Conservation (phyloP, 2,329 filamentous ascomycete species). For the Alternaria triticimaculans region DNA sequence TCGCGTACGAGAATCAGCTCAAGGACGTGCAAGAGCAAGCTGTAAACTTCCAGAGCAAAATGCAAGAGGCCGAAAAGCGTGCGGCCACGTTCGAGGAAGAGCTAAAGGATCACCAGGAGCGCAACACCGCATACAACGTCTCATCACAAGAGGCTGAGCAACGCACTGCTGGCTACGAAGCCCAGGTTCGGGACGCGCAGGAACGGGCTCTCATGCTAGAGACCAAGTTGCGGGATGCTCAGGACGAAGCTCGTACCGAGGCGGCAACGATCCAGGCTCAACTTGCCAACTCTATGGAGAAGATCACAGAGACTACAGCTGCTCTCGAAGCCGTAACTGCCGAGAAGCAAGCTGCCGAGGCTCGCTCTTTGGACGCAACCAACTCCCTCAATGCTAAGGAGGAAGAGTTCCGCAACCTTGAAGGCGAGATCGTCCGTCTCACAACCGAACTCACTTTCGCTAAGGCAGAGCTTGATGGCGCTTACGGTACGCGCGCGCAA, state of each 20-base stretch:
- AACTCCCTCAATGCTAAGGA: slow-evolving; percentile 42
- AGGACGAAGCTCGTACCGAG: slow-evolving; percentile 45
- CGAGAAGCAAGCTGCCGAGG: slow-evolving; percentile 43
- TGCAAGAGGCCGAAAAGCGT: slow-evolving; percentile 36
- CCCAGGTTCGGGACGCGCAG: slow-evolving; percentile 40
- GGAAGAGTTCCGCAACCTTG: slow-evolving; percentile 53
- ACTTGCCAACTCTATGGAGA: slow-evolving; percentile 41
- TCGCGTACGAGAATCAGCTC: slow-evolving; percentile 43
- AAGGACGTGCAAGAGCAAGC: slow-evolving; percentile 41
- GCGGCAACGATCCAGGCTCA: slow-evolving; percentile 47
- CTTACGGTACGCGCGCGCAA: slow-evolving; percentile 80
- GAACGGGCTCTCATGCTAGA: slow-evolving; percentile 45
- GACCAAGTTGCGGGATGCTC: slow-evolving; percentile 36
- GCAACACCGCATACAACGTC: slow-evolving; percentile 26
- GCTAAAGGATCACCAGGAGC: slow-evolving; percentile 39
- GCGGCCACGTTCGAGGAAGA: slow-evolving; percentile 38
- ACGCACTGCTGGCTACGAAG: slow-evolving; percentile 39
- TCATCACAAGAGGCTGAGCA: slow-evolving; percentile 29
- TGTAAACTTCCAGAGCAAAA: slow-evolving; percentile 39
- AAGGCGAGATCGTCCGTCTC: slow-evolving; percentile 69
- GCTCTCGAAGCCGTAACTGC: slow-evolving; percentile 35
- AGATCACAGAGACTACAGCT: slow-evolving; percentile 35
- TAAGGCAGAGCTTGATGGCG: slow-evolving; percentile 88
- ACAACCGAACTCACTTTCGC: slow-evolving; percentile 88
- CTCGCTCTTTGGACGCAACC: slow-evolving; percentile 36